Conservation (phyloP, 129 eudicot species). For the sunflower (Helianthus annuus) region DNA sequence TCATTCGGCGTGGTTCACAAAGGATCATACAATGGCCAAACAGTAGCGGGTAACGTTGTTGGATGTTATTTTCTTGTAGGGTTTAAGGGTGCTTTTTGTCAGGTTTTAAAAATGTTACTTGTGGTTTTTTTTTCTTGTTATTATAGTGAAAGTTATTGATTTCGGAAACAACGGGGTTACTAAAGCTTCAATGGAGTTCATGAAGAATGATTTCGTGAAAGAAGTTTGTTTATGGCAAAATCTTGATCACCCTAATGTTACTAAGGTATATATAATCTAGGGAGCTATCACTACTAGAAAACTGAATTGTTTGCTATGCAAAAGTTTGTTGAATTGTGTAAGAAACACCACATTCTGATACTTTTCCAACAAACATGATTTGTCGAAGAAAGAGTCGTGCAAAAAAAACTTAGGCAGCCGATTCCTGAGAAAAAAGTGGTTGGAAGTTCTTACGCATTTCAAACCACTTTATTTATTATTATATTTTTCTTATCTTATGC, state of each 20-base stretch:
- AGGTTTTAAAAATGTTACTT: not conserved
- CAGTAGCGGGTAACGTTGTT: conserved; percentile 28
- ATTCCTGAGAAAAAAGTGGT: too few relatives aligned
- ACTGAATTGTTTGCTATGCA: too few relatives aligned
- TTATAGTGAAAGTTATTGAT: conserved; percentile 40
- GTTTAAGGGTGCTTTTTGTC: not conserved
- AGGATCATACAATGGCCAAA: conserved; percentile 16
- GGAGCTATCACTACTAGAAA: not conserved
- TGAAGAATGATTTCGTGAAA: conserved; percentile 34
- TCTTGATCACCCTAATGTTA: conserved; percentile 48
- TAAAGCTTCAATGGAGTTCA: conserved; percentile 13
- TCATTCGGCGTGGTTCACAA: conserved; percentile 27
- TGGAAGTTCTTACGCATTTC: too few relatives aligned
- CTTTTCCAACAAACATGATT: too few relatives aligned
- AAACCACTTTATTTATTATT: too few relatives aligned
- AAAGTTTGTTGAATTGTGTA: too few relatives aligned
- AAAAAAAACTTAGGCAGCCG: too few relatives aligned
- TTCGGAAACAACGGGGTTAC: conserved; percentile 30
- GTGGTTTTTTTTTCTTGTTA: not conserved
- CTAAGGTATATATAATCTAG: conserved; percentile 29
- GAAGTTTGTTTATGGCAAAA: conserved; percentile 40
- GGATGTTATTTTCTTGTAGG: not conserved
- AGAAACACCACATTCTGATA: too few relatives aligned
- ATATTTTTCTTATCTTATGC: not conserved
- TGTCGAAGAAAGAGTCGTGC: too few relatives aligned